Conservation (phyloP, 768 basidiomycete species). For the Tulasnella sp. region DNA sequence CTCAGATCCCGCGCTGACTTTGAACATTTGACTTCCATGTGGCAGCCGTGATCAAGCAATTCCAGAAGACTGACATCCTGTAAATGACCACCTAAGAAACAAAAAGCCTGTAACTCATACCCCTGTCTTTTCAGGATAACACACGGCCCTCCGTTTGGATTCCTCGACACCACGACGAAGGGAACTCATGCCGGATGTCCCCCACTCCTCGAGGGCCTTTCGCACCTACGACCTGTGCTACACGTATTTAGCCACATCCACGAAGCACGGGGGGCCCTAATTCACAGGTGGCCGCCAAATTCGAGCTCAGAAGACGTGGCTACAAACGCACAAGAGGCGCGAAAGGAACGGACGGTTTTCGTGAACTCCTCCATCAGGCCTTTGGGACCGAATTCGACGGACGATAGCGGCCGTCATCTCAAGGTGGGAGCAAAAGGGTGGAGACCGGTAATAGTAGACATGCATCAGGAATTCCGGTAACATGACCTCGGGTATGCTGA, state of each 20-base stretch:
- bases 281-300: not conserved
- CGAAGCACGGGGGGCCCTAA: slow-evolving; percentile 17
- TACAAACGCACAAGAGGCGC: not conserved
- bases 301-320: not conserved
- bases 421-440: not conserved
- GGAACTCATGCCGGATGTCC: slow-evolving; percentile 18
- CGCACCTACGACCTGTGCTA: not conserved
- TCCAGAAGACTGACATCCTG: not conserved
- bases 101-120: not conserved
- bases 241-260: slow-evolving; percentile 29
- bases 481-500: not conserved
- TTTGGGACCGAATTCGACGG: not conserved
- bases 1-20: no score
- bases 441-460: slow-evolving; percentile 17
- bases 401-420: not conserved
- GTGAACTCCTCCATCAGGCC: slow-evolving; percentile 12
- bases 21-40: no score
- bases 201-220: not conserved
- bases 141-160: slow-evolving; percentile 17
- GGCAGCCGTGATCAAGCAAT: not conserved
- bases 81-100: not conserved
- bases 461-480: not conserved
- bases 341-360: slow-evolving; percentile 4
- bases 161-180: not conserved
- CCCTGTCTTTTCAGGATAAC: not conserved